Conservation (phyloP, 768 basidiomycete species). For the Gloeophyllum trabeum region DNA sequence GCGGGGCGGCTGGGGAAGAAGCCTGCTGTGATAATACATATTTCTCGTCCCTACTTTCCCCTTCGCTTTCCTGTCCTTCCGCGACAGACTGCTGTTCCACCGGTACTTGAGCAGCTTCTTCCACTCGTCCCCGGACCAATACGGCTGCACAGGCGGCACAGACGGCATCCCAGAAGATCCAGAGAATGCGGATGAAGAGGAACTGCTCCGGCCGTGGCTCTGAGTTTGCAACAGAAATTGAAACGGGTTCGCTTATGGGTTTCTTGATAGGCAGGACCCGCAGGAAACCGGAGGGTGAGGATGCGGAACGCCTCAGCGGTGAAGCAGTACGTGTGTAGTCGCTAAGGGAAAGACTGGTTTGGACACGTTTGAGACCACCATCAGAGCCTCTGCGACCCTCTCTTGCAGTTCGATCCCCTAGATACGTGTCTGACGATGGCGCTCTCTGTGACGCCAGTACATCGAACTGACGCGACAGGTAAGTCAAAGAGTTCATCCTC, state of each 20-base stretch:
- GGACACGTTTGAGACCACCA: too few species aligned
- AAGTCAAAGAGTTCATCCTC: slow-evolving; percentile 71
- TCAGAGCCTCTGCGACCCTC: too few species aligned
- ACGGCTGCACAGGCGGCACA: slow-evolving; percentile 49
- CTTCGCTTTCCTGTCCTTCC: slow-evolving; percentile 22
- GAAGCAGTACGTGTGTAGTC: too few species aligned
- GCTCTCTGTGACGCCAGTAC: slow-evolving; percentile 51
- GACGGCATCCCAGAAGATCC: slow-evolving; percentile 59
- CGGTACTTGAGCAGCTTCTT: slow-evolving; percentile 11
- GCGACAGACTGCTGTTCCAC: slow-evolving; percentile 19
- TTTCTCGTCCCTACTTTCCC: slow-evolving; percentile 21
- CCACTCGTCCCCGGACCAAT: slow-evolving; percentile 9
- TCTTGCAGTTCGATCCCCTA: too few species aligned
- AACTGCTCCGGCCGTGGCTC: slow-evolving; percentile 23
- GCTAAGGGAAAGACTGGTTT: too few species aligned
- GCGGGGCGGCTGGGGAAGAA: neutral
- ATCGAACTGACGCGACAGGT: slow-evolving; percentile 78
- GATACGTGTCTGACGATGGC: slow-evolving; percentile 46
- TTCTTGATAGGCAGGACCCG: too few species aligned
- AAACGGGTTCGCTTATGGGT: too few species aligned
- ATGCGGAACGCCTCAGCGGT: too few species aligned
- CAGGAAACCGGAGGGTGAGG: too few species aligned
- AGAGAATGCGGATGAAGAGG: slow-evolving; percentile 61
- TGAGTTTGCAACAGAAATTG: neutral
- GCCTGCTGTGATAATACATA: slow-evolving; percentile 5